Percentiles rank a stretch among this genome's conserved stretches.
These are phyloP conservation scores for Phytomonas francai DNA, from an alignment of 208 protist genomes.

Conservation along the genomic window DNA sequence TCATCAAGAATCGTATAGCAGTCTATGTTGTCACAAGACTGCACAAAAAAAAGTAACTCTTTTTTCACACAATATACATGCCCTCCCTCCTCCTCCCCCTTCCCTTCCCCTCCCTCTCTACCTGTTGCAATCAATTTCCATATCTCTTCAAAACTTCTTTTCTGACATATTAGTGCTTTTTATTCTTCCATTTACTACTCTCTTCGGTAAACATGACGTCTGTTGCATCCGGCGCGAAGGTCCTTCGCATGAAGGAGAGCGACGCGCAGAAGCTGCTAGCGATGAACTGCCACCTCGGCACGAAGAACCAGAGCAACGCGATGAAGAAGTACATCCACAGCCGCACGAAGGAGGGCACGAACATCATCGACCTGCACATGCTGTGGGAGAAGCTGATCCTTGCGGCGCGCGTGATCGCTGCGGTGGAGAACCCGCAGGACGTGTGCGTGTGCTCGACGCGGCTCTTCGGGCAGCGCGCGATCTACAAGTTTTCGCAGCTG, in stretches of 20 bases:
- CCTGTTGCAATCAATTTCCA: not conserved
- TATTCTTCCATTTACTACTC: slow-evolving; percentile 1
- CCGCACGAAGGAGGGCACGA: slow-evolving; percentile 79
- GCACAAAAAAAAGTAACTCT: not conserved
- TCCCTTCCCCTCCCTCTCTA: slow-evolving; percentile 2
- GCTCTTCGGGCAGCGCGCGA: slow-evolving; percentile 92
- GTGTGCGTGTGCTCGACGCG: slow-evolving; percentile 94
- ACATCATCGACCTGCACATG: slow-evolving; percentile 98
- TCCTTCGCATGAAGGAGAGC: slow-evolving; percentile 73
- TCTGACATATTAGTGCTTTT: not conserved
- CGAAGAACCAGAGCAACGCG: slow-evolving; percentile 82
- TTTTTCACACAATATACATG: not conserved
- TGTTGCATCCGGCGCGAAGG: slow-evolving; percentile 65
- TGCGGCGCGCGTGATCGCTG: slow-evolving; percentile 97
- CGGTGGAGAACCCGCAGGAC: slow-evolving; percentile 98
- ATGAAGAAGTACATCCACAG: slow-evolving; percentile 96
- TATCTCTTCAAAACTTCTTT: not conserved
- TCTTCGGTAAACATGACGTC: not conserved
- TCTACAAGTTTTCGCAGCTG: slow-evolving; percentile 97
- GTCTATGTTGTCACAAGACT: too few relatives aligned
- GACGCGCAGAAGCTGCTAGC: slow-evolving; percentile 97
- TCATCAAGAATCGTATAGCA: too few relatives aligned
- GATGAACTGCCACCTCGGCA: slow-evolving; percentile 93
- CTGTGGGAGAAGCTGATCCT: slow-evolving; percentile 99
- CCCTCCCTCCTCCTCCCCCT: not conserved